phyloP scores from a whole-genome alignment of 1,284 basidiomycete genomes.

The Malassezia globosa region DNA sequence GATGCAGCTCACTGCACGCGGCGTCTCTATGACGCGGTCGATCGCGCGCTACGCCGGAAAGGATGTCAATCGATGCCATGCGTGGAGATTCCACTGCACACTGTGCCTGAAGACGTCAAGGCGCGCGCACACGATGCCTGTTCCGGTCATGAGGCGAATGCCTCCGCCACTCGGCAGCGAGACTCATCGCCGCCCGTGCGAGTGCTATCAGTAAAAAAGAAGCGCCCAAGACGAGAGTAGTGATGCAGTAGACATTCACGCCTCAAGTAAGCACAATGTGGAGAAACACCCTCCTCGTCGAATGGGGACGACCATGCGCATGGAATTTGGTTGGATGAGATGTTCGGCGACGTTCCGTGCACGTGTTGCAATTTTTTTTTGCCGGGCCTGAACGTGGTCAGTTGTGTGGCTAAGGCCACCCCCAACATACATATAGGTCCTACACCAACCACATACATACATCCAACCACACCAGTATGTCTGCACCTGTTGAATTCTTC shows the following conservation, averaged over 20 bases:
- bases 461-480: conserved; percentile 21
- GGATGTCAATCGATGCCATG: conserved; percentile 7
- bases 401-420: no score
- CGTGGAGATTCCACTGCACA: neutral
- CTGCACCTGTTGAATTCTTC: conserved; percentile 39
- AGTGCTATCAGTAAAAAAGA: neutral
- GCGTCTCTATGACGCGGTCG: conserved; percentile 24
- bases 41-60: conserved; percentile 26
- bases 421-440: conserved; percentile 8
- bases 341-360: conserved; percentile 2
- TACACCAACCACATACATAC: neutral
- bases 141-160: neutral
- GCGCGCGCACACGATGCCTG: neutral
- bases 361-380: no score
- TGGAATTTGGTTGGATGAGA: neutral
- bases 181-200: neutral
- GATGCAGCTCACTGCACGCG: conserved; percentile 22
- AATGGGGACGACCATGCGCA: no score
- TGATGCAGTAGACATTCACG: conserved; percentile 3
- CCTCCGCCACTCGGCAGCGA: no score
- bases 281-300: no score
- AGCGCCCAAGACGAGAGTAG: conserved; percentile 4
- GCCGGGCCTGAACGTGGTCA: no score
- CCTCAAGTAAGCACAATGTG: no score
- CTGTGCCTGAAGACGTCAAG: neutral